A percentile compares a stretch with the other conserved stretches of the same genome.
Conservation (phyloP, 495 filamentous ascomycete species). For the Neurospora cerealis region DNA sequence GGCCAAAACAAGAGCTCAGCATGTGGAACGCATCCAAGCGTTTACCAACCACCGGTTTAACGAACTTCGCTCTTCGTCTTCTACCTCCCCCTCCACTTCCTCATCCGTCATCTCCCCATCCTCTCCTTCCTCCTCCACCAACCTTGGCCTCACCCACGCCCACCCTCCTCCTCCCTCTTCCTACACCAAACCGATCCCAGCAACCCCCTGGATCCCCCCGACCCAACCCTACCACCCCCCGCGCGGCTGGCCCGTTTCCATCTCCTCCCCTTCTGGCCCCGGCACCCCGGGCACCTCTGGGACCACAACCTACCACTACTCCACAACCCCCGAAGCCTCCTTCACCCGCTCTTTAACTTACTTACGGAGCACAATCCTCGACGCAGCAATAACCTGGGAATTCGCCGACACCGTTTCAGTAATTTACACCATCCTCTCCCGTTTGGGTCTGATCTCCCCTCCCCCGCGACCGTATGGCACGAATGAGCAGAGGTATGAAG, state of each 20-base stretch:
- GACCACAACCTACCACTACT: not conserved
- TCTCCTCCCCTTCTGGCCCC: conserved; percentile 5
- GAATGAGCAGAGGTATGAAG: conserved; percentile 64
- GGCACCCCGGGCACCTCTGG: not conserved
- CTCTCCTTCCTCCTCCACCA: not conserved
- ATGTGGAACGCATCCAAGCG: conserved; percentile 61
- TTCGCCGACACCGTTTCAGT: conserved; percentile 58
- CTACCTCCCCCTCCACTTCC: not conserved
- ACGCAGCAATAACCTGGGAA: conserved; percentile 57
- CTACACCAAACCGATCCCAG: not conserved
- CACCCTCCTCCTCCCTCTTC: not conserved
- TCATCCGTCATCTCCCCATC: not conserved
- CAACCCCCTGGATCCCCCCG: not conserved
- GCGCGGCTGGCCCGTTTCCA: conserved; percentile 10
- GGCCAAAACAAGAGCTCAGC: conserved; percentile 41
- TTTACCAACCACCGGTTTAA: conserved; percentile 38
- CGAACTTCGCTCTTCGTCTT: conserved; percentile 13
- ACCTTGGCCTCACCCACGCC: no score
- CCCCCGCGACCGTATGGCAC: conserved; percentile 60
- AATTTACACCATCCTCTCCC: conserved; percentile 57
- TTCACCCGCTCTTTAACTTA: conserved; percentile 48
- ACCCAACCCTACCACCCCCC: not conserved
- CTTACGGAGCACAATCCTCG: conserved; percentile 51
- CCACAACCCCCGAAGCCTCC: conserved; percentile 24
- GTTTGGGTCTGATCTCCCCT: conserved; percentile 47